Base-by-base conservation (phyloP, 768 basidiomycete genomes). In the Multifurca ochricompacta region DNA sequence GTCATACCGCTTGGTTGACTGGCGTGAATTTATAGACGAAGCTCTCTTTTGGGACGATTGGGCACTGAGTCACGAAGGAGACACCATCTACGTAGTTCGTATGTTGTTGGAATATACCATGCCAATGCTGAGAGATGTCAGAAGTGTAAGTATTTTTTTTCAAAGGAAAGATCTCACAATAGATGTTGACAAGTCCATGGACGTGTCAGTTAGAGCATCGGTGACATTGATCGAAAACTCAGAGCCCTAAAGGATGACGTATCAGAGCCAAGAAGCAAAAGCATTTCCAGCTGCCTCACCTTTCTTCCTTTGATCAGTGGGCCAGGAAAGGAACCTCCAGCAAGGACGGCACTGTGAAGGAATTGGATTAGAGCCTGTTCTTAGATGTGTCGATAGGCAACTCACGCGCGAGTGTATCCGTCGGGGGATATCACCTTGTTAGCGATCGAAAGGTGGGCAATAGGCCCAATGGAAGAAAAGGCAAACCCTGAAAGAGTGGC, bases 91-190 rank as follows among this genome's bases (percentile, higher is more conserved):
- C 73, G 64, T 66, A 75, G 51, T 70, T 75, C 2, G 72, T 71
- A 3, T 61, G 54, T 0, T 60, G 58, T 60, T 79, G 77, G 40
- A 65, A 70, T 36, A 80, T 57, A 1, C 79, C 78, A 59, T 80
- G 79, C 77, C 77, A 80, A 59, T 80, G 78, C 79, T 81, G 43
- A n/a, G n/a, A n/a, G n/a, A n/a, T n/a, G n/a, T n/a, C 3, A 44
- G 7, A n/a, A 10, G 16, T n/a, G 1, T 28, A 18, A 1, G 44
- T 16, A 23, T 45, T 31, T 28, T 2, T 19, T 19, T 21, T 25
- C 5, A 23, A 13, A 14, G 11, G 9, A 57, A 3, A 32, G 19
- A 23, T 31, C 14, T 42, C 13, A 80, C 79, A 19, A 82, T 73
- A 34, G 73, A 76, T 3, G 80, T 81, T 2, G 65, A 66, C 36